Percentiles rank a stretch among this genome's conserved stretches.
phyloP scores from a whole-genome alignment of 139 green algal genomes.

The Chlamydomonas sp. region DNA sequence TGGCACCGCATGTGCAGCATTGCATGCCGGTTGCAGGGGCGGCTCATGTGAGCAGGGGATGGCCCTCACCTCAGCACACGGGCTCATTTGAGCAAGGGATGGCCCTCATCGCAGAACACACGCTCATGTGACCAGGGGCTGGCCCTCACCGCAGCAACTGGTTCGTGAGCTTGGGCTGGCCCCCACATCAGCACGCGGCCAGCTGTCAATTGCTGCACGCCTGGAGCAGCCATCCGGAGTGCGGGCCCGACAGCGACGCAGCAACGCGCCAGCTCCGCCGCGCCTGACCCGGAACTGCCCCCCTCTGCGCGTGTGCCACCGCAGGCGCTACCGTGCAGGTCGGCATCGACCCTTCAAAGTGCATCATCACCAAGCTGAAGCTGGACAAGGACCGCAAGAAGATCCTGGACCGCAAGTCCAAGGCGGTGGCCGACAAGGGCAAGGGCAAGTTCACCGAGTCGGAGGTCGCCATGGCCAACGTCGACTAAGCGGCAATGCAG shows the following conservation, averaged over 20 bases:
- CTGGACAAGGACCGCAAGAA: constrained; percentile 95
- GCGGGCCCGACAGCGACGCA: too few species aligned
- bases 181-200: too few species aligned
- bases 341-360: constrained; percentile 95
- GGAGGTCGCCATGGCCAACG: constrained; percentile 86
- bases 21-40: too few species aligned
- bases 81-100: too few species aligned
- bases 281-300: not conserved
- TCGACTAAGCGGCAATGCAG: constrained; percentile 76
- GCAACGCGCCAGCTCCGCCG: not conserved
- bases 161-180: too few species aligned
- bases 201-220: not conserved
- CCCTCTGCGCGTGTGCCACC: not conserved
- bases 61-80: too few species aligned
- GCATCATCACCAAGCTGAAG: constrained; percentile 98
- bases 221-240: not conserved
- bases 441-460: constrained; percentile 87
- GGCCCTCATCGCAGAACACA: too few species aligned
- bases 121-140: too few species aligned
- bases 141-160: too few species aligned
- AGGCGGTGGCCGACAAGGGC: constrained; percentile 74
- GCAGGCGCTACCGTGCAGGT: constrained; percentile 90
- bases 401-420: constrained; percentile 87
- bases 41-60: too few species aligned
- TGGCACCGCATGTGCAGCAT: too few species aligned